These are phyloP conservation scores for Oehlia diaphana DNA, from an alignment of 192 early-diverging fungal genomes.

Conservation along the genomic window DNA sequence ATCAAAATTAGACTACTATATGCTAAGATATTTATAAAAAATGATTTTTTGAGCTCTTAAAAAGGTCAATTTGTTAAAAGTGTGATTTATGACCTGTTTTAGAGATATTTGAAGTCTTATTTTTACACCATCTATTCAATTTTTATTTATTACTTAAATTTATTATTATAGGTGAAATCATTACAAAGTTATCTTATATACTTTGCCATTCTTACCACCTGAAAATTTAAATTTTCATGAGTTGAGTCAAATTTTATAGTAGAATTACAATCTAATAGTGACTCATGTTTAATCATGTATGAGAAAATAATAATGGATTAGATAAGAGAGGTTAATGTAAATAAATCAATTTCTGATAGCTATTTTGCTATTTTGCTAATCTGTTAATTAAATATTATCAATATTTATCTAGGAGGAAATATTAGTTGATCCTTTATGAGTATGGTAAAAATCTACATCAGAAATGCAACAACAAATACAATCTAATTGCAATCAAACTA, in stretches of 20 bases:
- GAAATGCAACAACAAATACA: not conserved
- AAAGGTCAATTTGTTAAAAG: no score
- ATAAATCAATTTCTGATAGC: slow-evolving; percentile 1
- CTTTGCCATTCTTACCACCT: not conserved
- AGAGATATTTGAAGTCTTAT: no score
- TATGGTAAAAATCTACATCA: slow-evolving; percentile 3
- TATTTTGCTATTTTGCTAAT: slow-evolving; percentile 13
- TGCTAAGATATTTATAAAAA: no score
- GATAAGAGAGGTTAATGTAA: slow-evolving; percentile 10
- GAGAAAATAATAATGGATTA: slow-evolving; percentile 1
- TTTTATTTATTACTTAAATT: not conserved
- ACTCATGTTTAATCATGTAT: not conserved
- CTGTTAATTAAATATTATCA: slow-evolving; percentile 19
- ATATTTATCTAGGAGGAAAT: slow-evolving; percentile 18
- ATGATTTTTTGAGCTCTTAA: no score
- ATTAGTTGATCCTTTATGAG: slow-evolving; percentile 12
- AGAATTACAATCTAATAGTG: not conserved
- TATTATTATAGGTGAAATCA: slow-evolving; percentile 6
- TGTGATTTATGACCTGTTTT: no score
- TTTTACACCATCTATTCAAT: not conserved
- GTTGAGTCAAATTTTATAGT: slow-evolving; percentile 2
- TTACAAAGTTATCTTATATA: not conserved
- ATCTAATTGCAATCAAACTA: not conserved
- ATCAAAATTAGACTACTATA: no score
- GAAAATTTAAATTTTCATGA: not conserved